A percentile compares a stretch with the other conserved stretches of the same genome.
Evolutionary conservation across 139 green algal genomes (phyloP).

Genomic region (Gonium pectorale): DNA sequence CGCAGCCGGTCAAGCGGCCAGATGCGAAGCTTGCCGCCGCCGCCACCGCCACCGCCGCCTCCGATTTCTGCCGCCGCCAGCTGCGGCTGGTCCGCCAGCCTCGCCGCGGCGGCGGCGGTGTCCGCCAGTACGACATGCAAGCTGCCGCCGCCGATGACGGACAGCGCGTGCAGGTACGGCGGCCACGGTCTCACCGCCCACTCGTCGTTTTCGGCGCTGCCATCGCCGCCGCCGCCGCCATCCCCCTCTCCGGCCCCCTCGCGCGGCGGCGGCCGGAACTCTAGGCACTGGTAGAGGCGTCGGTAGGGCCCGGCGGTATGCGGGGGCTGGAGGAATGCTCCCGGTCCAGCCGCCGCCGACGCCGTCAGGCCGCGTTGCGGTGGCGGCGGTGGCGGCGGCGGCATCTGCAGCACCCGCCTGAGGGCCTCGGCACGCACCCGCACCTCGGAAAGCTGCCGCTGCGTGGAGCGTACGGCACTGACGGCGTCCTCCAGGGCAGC

Average conservation of each 20-base stretch:
- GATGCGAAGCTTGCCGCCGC: conserved; percentile 39
- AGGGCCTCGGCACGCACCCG: background rate
- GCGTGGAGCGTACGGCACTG: background rate
- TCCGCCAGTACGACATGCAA: conserved; percentile 39
- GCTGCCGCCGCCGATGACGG: conserved; percentile 43
- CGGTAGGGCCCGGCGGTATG: background rate
- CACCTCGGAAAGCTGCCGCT: background rate
- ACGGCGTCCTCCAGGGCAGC: conserved; percentile 22
- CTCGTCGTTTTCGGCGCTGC: background rate
- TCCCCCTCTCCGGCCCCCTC: background rate
- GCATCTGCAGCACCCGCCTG: conserved; percentile 11
- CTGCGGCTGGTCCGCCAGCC: conserved; percentile 11
- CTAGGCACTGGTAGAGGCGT: conserved; percentile 46
- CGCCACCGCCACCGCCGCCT: background rate
- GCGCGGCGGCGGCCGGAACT: background rate
- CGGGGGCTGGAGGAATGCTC: background rate
- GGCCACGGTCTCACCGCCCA: conserved; percentile 7
- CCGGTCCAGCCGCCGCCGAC: no score
- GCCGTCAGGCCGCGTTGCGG: no score
- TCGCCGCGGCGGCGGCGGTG: conserved; percentile 1
- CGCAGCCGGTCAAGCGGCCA: conserved; percentile 63
- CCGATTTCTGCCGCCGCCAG: background rate
- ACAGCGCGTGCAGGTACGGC: conserved; percentile 39
- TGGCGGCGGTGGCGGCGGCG: background rate
- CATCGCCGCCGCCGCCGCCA: background rate